Evolutionary conservation across 768 basidiomycete genomes (phyloP), one percentile per base, ranked within the genome.

Genomic region (Lentinula aciculospora): DNA sequence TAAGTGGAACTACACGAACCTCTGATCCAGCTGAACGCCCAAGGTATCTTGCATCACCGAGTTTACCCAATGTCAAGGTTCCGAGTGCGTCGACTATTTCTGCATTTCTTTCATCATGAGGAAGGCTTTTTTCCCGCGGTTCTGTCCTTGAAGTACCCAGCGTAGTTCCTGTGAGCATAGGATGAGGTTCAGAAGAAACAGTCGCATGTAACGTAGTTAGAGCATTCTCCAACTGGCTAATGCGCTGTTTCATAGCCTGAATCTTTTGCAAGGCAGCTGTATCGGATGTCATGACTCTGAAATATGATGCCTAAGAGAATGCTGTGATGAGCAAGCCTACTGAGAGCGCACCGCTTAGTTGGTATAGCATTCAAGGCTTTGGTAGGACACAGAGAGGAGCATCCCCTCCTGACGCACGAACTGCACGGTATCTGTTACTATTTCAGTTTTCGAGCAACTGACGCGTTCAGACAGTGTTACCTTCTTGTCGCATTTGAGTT

Each of bases 241-340:
- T 86, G n/a, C 85, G 79, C 64, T 81, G 77, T 66, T 80, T 80
- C 84, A 86, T 86, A 50, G 84, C 80, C 6, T 79, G 68, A 27
- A 87, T 85, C 68, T 86, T 84, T 49, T 87, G 85, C 12, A 88
- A 73, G 39, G 85, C 80, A 45, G 83, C 79, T 1, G 85, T 86
- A 54, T 84, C 84, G 1, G 84, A 83, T 9, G 86, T 74, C 10
- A 19, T 46, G 21, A 29, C 23, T 44, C 42, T 23, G 19, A 50
- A 21, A 19, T 21, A 8, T 29, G 27, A 21, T 29, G 25, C 31
- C 34, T 32, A 23, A n/a, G 28, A 48, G 8, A 15, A 13, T 2
- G 28, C 8, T 13, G 42, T 13, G 10, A 0, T 2, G 49, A 86
- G 81, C 64, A 84, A 88, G 32, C 83, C 83, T 6, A 63, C 27